Conservation (phyloP, 768 basidiomycete genomes). For the Serendipita sp. region DNA sequence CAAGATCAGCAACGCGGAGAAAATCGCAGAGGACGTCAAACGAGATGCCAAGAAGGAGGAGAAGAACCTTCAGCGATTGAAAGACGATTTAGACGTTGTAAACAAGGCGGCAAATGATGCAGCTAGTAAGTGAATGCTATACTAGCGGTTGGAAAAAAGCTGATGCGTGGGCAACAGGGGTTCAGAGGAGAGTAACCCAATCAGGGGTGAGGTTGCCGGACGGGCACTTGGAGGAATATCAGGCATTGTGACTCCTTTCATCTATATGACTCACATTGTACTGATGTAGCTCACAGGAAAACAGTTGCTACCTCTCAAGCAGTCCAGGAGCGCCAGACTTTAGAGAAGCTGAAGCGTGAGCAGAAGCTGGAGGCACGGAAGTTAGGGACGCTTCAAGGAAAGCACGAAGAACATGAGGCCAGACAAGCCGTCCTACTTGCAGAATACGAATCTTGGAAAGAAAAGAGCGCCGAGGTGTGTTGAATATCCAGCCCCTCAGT, state of each 20-base stretch:
- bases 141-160: neutral
- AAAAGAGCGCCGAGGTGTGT: slow-evolving; percentile 43
- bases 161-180: slow-evolving; percentile 30
- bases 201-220: slow-evolving; percentile 64
- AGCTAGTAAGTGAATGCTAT: slow-evolving; percentile 35
- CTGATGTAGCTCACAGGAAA: slow-evolving; percentile 35
- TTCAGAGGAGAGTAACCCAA: slow-evolving; percentile 52
- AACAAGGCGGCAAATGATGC: slow-evolving; percentile 57
- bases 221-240: slow-evolving; percentile 78
- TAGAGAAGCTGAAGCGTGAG: slow-evolving; percentile 67
- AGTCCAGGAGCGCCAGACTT: slow-evolving; percentile 70
- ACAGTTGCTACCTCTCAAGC: slow-evolving; percentile 61
- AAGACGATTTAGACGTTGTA: slow-evolving; percentile 50
- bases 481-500: neutral
- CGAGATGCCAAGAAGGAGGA: slow-evolving; percentile 39
- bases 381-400: slow-evolving; percentile 49
- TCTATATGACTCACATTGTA: neutral
- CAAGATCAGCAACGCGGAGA: slow-evolving; percentile 55
- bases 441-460: slow-evolving; percentile 32
- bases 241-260: slow-evolving; percentile 39
- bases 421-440: slow-evolving; percentile 38
- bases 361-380: slow-evolving; percentile 56
- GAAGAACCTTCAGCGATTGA: slow-evolving; percentile 36
- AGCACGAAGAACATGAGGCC: slow-evolving; percentile 44
- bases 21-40: slow-evolving; percentile 42